Evolutionary conservation across 192 early-diverging fungal genomes (phyloP).

Genomic region (Podila clonocystis): DNA sequence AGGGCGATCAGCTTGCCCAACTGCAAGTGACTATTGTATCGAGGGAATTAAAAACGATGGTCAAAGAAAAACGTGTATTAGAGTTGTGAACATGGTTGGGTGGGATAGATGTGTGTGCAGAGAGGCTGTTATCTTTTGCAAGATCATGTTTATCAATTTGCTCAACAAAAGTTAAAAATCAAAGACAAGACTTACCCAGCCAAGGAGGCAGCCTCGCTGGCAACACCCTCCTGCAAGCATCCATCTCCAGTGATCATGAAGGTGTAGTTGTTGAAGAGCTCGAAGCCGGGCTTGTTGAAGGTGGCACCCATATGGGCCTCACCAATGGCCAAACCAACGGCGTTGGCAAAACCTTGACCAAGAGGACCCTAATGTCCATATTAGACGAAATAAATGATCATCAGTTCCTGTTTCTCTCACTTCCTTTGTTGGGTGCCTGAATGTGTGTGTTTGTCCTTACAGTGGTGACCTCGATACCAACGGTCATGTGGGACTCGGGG

Average conservation of each 20-base stretch:
- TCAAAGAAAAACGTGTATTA: background rate
- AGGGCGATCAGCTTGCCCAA: constrained; percentile 95
- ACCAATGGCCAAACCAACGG: constrained; percentile 94
- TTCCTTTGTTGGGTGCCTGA: background rate
- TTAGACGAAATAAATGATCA: background rate
- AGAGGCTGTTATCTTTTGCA: background rate
- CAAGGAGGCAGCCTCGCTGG: constrained; percentile 90
- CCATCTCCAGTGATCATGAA: constrained; percentile 94
- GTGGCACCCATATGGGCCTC: constrained; percentile 89
- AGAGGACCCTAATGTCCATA: constrained; percentile 46
- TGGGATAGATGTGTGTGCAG: background rate
- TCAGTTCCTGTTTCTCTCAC: background rate
- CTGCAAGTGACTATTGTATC: constrained; percentile 72
- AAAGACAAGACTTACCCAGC: constrained; percentile 73
- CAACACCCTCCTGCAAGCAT: constrained; percentile 98
- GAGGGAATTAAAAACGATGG: background rate
- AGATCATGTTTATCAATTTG: background rate
- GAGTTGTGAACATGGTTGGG: background rate
- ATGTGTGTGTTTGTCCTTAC: constrained; percentile 16
- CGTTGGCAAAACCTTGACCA: constrained; percentile 81
- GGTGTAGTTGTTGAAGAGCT: constrained; percentile 89
- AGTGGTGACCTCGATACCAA: constrained; percentile 96
- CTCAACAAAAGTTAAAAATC: constrained; percentile 11
- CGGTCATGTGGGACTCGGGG: constrained; percentile 87
- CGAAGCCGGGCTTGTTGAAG: constrained; percentile 92